Conservation (phyloP, 345 rosid species). For the Mangifera indica region DNA sequence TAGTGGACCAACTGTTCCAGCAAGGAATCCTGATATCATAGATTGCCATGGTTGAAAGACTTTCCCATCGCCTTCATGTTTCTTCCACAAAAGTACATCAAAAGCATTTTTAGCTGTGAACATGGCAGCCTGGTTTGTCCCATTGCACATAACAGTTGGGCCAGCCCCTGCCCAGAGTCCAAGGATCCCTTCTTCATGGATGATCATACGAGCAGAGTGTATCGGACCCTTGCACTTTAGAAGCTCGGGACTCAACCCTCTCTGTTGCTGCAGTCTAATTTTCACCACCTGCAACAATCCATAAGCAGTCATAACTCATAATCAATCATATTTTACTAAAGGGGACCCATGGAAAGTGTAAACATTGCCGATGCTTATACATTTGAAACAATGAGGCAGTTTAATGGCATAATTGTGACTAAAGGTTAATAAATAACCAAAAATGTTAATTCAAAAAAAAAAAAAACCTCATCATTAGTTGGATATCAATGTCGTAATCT, state of each 20-base stretch:
- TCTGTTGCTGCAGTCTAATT: conserved; percentile 93
- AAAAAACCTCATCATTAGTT: not conserved
- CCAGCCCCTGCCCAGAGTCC: conserved; percentile 98
- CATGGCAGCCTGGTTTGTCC: conserved; percentile 97
- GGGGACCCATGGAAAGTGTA: not conserved
- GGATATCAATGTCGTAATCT: not conserved
- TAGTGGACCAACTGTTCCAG: conserved; percentile 88
- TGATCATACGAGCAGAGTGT: conserved; percentile 71
- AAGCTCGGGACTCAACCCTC: conserved; percentile 71
- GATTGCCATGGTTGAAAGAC: conserved; percentile 90
- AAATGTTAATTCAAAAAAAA: not conserved
- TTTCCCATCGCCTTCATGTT: conserved; percentile 91
- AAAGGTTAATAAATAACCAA: not conserved
- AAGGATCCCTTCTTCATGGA: conserved; percentile 68
- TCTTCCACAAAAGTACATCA: conserved; percentile 82
- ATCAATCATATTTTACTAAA: not conserved
- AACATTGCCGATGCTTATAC: not conserved
- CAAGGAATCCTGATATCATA: conserved; percentile 93
- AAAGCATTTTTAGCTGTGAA: conserved; percentile 86
- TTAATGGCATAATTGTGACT: not conserved
- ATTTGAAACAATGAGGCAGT: not conserved
- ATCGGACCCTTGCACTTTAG: conserved; percentile 90
- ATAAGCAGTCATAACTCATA: conserved; percentile 18
- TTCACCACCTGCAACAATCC: conserved; percentile 72
- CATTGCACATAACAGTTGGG: conserved; percentile 95